phyloP scores from a whole-genome alignment of 768 basidiomycete species.

The Hygrophorus russula region DNA sequence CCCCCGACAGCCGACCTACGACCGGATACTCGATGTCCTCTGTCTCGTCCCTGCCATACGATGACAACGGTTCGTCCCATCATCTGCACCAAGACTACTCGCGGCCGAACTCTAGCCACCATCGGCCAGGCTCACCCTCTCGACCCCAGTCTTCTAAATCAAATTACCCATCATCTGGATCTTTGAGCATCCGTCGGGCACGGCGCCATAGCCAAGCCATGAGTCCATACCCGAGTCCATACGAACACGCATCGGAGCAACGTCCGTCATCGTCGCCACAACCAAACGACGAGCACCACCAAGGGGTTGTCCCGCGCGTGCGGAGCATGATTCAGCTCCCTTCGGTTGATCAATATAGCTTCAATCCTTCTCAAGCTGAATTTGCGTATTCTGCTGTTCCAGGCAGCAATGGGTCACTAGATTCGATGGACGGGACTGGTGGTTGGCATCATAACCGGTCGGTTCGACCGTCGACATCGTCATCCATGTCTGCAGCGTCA shows the following conservation, averaged over 20 bases:
- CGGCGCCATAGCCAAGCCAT: conserved; percentile 81
- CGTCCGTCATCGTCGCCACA: conserved; percentile 66
- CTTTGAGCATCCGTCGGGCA: conserved; percentile 59
- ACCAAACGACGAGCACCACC: conserved; percentile 43
- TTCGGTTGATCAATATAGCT: conserved; percentile 56
- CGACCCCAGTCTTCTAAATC: conserved; percentile 64
- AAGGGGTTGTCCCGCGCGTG: conserved; percentile 50
- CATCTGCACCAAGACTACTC: conserved; percentile 51
- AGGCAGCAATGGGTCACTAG: conserved; percentile 30
- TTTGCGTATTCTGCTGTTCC: conserved; percentile 71
- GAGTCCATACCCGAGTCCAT: conserved; percentile 79
- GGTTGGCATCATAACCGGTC: conserved; percentile 38
- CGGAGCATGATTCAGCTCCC: conserved; percentile 80
- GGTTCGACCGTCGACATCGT: conserved; percentile 66
- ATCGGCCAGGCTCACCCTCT: conserved; percentile 56
- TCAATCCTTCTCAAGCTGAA: conserved; percentile 58
- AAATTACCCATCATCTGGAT: conserved; percentile 31
- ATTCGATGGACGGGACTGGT: conserved; percentile 32
- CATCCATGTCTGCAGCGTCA: conserved; percentile 65
- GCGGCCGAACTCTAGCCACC: conserved; percentile 65
- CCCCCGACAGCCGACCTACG: conserved; percentile 77
- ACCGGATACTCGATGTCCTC: conserved; percentile 83
- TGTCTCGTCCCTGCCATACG: conserved; percentile 66
- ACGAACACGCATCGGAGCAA: conserved; percentile 54
- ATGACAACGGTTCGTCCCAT: conserved; percentile 31